Conservation (phyloP, 129 eudicot species). For the Rutidosis leptorrhynchoides region DNA sequence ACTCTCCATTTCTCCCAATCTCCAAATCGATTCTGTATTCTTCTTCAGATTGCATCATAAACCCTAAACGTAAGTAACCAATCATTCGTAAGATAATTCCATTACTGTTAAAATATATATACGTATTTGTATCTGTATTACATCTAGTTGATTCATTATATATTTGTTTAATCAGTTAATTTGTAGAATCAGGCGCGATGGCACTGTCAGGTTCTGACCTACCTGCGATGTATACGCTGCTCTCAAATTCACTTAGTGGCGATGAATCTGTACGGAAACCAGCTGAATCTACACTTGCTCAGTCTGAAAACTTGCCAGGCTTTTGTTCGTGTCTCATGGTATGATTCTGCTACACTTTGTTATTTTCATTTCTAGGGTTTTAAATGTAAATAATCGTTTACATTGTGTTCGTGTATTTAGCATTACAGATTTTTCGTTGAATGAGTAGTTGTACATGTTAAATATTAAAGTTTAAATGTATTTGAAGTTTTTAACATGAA, state of each 20-base stretch:
- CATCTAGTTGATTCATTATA: slow-evolving; percentile 5
- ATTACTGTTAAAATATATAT: background rate
- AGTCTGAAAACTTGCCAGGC: slow-evolving; percentile 77
- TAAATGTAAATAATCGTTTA: slow-evolving; percentile 4
- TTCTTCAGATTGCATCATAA: slow-evolving; percentile 21
- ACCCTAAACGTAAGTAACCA: slow-evolving; percentile 31
- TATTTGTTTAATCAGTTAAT: slow-evolving; percentile 6
- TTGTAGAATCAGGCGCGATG: slow-evolving; percentile 36
- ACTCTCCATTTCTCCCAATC: slow-evolving; percentile 22
- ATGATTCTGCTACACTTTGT: background rate
- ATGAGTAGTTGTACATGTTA: slow-evolving; percentile 13
- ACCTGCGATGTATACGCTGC: slow-evolving; percentile 77
- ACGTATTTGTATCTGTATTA: slow-evolving; percentile 14
- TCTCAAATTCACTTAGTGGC: slow-evolving; percentile 66
- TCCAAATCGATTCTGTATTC: slow-evolving; percentile 10
- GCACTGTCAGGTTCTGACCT: slow-evolving; percentile 81
- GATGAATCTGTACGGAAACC: slow-evolving; percentile 73
- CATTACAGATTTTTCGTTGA: too few species aligned
- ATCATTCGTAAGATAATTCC: background rate
- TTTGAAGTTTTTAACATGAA: slow-evolving; percentile 4
- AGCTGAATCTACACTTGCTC: slow-evolving; percentile 74
- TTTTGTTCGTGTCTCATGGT: slow-evolving; percentile 94
- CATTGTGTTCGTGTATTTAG: slow-evolving; percentile 11
- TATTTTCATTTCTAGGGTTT: slow-evolving; percentile 31
- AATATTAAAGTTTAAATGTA: background rate